Percentiles rank a stretch among this genome's conserved stretches.
phyloP scores from a whole-genome alignment of 139 green algal genomes.

The Chlorella sp. region DNA sequence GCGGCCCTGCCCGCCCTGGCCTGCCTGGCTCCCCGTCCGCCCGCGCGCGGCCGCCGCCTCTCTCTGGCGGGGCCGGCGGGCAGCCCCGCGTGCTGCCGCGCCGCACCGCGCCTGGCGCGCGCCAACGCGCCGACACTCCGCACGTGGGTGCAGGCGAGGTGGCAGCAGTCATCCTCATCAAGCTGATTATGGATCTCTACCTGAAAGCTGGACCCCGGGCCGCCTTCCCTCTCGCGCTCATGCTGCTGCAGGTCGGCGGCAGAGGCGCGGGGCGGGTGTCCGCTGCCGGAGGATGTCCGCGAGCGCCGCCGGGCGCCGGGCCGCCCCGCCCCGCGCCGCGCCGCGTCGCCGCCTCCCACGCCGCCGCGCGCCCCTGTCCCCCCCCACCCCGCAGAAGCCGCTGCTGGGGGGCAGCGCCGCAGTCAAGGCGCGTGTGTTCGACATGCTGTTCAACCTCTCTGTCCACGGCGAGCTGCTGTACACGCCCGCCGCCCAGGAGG shows the following conservation, averaged over 20 bases:
- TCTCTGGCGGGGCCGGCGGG: no score
- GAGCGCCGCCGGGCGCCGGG: no score
- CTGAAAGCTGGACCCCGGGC: slow-evolving; percentile 39
- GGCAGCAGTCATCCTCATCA: slow-evolving; percentile 63
- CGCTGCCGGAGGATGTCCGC: no score
- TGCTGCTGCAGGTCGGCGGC: slow-evolving; percentile 70
- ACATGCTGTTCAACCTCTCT: slow-evolving; percentile 76
- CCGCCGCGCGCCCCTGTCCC: no score
- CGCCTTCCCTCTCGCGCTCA: slow-evolving; percentile 61
- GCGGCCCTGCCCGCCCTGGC: neutral
- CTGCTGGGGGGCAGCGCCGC: slow-evolving; percentile 30
- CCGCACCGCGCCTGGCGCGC: no score
- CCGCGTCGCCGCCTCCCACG: no score
- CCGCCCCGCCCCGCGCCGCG: no score
- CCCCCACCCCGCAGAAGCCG: slow-evolving; percentile 18
- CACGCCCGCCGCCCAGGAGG: neutral
- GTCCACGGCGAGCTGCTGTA: slow-evolving; percentile 58
- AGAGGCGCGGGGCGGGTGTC: no score
- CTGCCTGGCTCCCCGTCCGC: no score
- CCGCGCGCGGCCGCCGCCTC: no score
- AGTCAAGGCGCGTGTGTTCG: slow-evolving; percentile 61
- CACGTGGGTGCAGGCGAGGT: slow-evolving; percentile 50
- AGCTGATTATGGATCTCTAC: slow-evolving; percentile 78
- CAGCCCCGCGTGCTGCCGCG: no score
- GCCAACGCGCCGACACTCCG: no score